Evolutionary conservation across 768 basidiomycete species (phyloP), one percentile per base, ranked within the genome.

Genomic region (Rubroboletus satanas): DNA sequence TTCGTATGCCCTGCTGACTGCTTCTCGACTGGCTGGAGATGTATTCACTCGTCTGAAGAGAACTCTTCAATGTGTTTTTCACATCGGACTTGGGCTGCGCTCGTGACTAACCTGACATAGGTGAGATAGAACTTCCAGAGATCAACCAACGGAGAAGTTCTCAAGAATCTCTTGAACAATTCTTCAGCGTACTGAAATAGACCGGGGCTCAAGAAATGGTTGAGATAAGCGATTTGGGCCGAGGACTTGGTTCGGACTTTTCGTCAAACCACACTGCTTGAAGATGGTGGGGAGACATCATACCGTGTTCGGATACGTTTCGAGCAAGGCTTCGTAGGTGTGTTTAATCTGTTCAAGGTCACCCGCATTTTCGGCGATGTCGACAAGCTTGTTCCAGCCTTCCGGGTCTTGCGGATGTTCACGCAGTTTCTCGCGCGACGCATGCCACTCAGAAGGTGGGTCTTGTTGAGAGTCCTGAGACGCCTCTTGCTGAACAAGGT

Each of bases 41-140:
- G 75, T 73, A 57, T 89, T 90, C 47, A 87, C 75, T 60, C 87
- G 85, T 67, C 87, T 90, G 60, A 49, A 58, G 56, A 57, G 42
- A 59, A 41, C 38, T 8, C 50, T 63, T 62, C 56, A 56, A 58
- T 55, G 10, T 35, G 23, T 23, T 49, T 21, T 26, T 42, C 51
- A 45, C 29, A 46, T 46, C 57, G 33, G 39, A 58, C 50, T 44
- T 49, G 28, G 53, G 37, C 33, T 48, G 45, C 55, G 53, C 50
- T 51, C 45, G 17, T 41, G 57, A 81, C 85, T 63, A 73, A 89
- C 80, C 96, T 83, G 65, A 99, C 92, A 71, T 97, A 98, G 43
- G 85, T 86, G 58, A 99, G 76, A 72, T 99, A 99, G 66, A 90
- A 92, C 66, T 84, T 88, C 90, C 93, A 96, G 3, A 98, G 77